Evolutionary conservation across 352 stramenopile species (phyloP), one percentile per base, ranked within the genome.

Genomic region (Phytophthora litchii): DNA sequence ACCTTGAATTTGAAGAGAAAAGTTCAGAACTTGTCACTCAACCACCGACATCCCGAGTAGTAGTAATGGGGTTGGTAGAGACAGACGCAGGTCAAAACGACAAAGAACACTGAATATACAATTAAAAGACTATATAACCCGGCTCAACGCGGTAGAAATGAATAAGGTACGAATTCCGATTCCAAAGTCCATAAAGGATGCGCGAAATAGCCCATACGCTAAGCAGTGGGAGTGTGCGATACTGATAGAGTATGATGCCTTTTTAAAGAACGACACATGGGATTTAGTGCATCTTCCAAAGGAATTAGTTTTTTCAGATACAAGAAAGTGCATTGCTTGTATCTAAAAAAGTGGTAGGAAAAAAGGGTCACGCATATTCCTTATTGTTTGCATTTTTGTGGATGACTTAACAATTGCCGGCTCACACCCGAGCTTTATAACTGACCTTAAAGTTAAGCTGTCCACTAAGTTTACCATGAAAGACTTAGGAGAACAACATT

Each of bases 281-380:
- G 14, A 14, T 27, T 11, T 58, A 27, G 40, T 50, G 27, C 27
- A 6, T 14, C 21, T 44, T 9, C 37, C 5, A 4, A 27, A 27
- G 37, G 17, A 13, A 13, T 40, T 32, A 29, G 41, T 3, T 52
- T 60, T 44, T 31, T 44, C 10, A 23, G 12, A 34, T 60, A 21
- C 43, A 54, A 54, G 25, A 54, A 55, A 42, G 42, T 49, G 14
- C 35, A 54, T 32, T 54, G 42, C 14, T 62, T 62, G 54, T 62
- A 62, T 20, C 43, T 19, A 7, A 54, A 48, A 62, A 54, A 12
- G 23, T 62, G 43, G 42, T 16, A 58, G 37, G 25, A 50, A 35
- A 31, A 58, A 29, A 9, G 50, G 11, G 31, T 41, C 27, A 27
- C 7, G 21, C 48, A 56, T 17, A 21, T n/a, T 12, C 36, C 1